These are phyloP conservation scores for Ogataea corticis DNA, from an alignment of 805 yeast species.

Conservation along the genomic window DNA sequence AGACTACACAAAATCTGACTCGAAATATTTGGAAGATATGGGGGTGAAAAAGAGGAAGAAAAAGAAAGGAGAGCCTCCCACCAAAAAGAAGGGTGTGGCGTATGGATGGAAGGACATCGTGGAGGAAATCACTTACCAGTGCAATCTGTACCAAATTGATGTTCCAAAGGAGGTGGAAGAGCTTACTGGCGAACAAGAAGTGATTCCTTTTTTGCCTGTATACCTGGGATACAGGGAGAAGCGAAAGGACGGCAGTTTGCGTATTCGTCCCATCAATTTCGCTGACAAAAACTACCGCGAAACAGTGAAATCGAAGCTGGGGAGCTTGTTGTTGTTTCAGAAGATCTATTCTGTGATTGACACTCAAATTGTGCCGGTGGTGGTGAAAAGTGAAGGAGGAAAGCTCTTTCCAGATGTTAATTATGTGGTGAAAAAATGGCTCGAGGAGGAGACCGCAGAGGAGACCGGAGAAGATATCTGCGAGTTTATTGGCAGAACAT, in stretches of 20 bases:
- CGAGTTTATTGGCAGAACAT: not conserved
- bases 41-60: too few species aligned
- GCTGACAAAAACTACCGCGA: slow-evolving; percentile 8
- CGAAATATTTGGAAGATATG: too few species aligned
- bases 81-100: too few species aligned
- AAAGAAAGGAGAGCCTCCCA: too few species aligned
- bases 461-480: too few species aligned
- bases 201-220: slow-evolving; percentile 22
- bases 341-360: slow-evolving; percentile 16
- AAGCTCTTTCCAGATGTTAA: slow-evolving; percentile 9
- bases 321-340: slow-evolving; percentile 16
- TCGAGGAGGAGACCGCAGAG: too few species aligned
- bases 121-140: too few species aligned
- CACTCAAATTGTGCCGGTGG: slow-evolving; percentile 5
- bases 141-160: not conserved
- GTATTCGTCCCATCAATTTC: slow-evolving; percentile 17
- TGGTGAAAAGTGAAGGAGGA: not conserved
- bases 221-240: slow-evolving; percentile 16
- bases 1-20: not conserved
- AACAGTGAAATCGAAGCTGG: slow-evolving; percentile 4
- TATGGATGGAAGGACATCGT: too few species aligned
- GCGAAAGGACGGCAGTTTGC: not conserved
- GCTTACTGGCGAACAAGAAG: not conserved
- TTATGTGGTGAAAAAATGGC: slow-evolving; percentile 4
- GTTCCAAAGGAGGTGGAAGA: slow-evolving; percentile 15